Evolutionary conservation across 2,329 filamentous ascomycete species (phyloP).

Genomic region (Stromatinia cepivora): DNA sequence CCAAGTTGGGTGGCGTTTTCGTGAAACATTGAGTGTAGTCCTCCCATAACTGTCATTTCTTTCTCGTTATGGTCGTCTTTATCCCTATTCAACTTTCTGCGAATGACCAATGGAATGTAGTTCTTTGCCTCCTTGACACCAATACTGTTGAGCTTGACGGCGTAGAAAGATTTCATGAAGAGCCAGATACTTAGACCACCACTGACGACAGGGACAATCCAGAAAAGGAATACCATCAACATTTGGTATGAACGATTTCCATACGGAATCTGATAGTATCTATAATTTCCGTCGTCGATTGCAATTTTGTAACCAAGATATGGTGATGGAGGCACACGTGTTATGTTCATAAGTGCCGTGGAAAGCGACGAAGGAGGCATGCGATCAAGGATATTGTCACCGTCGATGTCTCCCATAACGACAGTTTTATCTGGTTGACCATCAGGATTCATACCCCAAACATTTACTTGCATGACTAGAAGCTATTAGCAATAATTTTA

Average conservation of each 20-base stretch:
- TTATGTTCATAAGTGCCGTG: constrained; percentile 59
- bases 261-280: constrained; percentile 53
- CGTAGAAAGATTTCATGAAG: constrained; percentile 59
- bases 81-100: constrained; percentile 42
- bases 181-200: constrained; percentile 53
- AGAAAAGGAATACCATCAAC: constrained; percentile 54
- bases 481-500: not conserved
- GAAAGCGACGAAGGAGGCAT: constrained; percentile 59
- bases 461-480: constrained; percentile 55
- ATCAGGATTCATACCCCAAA: constrained; percentile 66
- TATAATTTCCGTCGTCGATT: constrained; percentile 55
- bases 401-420: constrained; percentile 62
- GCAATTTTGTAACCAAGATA: constrained; percentile 56
- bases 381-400: constrained; percentile 60
- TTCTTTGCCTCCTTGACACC: constrained; percentile 53
- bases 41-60: constrained; percentile 28
- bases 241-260: constrained; percentile 57
- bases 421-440: constrained; percentile 60
- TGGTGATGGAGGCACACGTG: constrained; percentile 53
- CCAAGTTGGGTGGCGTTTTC: constrained; percentile 20
- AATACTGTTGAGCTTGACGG: constrained; percentile 58
- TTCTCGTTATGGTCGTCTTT: constrained; percentile 18
- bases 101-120: constrained; percentile 43
- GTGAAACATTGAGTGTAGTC: constrained; percentile 17
- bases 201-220: constrained; percentile 52